A percentile compares a stretch with the other conserved stretches of the same genome.
Evolutionary conservation across 2,329 filamentous ascomycete genomes (phyloP).

Genomic region (Alternaria novae-zelandiae): DNA sequence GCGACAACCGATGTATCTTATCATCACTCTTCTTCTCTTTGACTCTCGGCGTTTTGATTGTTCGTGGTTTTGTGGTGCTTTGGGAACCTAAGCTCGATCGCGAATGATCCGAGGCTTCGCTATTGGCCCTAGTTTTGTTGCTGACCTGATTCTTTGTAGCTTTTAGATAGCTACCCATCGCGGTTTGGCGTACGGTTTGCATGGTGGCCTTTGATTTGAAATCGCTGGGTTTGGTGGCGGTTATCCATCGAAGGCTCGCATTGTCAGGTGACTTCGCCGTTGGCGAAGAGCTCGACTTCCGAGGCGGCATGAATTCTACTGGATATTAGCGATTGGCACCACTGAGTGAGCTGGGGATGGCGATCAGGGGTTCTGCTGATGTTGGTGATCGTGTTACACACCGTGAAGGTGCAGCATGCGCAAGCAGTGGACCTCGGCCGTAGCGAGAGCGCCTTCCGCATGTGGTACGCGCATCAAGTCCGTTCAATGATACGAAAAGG

Average conservation of each 20-base stretch:
- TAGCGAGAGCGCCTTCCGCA: slow-evolving; percentile 1
- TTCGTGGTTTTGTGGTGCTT: slow-evolving; percentile 13
- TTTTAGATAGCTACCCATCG: slow-evolving; percentile 43
- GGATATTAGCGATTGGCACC: slow-evolving; percentile 7
- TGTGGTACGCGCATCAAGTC: neutral
- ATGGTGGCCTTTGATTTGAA: slow-evolving; percentile 43
- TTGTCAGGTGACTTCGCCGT: slow-evolving; percentile 5
- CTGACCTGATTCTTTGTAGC: slow-evolving; percentile 25
- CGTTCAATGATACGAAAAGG: slow-evolving; percentile 10
- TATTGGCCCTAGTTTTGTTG: slow-evolving; percentile 14
- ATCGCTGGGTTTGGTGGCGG: slow-evolving; percentile 36
- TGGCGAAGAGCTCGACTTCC: slow-evolving; percentile 19
- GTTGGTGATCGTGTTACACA: neutral
- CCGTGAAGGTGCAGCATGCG: neutral
- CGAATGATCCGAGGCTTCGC: slow-evolving; percentile 27
- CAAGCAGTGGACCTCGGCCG: slow-evolving; percentile 3
- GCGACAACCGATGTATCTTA: slow-evolving; percentile 10
- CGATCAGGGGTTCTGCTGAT: neutral
- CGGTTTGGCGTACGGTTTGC: slow-evolving; percentile 43
- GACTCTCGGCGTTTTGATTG: neutral
- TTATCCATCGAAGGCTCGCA: slow-evolving; percentile 40
- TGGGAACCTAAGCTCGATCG: slow-evolving; percentile 20
- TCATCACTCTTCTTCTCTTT: neutral
- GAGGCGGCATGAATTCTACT: slow-evolving; percentile 10
- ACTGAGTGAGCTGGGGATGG: neutral